Evolutionary conservation across 805 yeast genomes (phyloP), one percentile per base, ranked within the genome.

Genomic region (Lachancea lanzarotensis): DNA sequence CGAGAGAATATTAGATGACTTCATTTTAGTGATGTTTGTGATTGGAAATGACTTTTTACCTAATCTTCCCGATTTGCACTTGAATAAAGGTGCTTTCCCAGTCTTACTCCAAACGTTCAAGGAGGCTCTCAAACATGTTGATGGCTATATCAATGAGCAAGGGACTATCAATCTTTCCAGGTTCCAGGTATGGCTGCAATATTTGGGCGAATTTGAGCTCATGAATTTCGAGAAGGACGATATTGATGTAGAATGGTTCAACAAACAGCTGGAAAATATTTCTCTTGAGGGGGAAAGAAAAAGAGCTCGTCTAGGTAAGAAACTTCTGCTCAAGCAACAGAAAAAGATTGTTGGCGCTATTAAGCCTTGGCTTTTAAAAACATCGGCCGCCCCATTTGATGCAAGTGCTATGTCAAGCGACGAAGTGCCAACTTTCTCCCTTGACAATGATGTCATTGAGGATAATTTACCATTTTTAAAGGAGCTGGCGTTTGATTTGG

Each of bases 21-120:
- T 91, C 54, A 86, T 93, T 51, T 72, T 93, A 49, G 83, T 91
- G 56, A 78, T 88, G 82, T 90, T 87, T 60, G 95, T 93, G 49
- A 87, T 93, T 55, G 99, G 99, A 57, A 93, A 93, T 61, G 99
- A 93, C 74, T 93, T 93, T 80, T 75, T 93, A 59, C 98, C 99
- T 20, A 87, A 93, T 62, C 75, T 95, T 55, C 98, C 99, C 0
- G 95, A 90, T 65, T 73, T 93, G 54, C 90, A 87, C 62, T 75
- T 93, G 52, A 90, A 89, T 61, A 93, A 90, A 55, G 98, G 97
- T 54, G 98, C 98, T 0, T 85, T 93, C 70, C 96, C 98, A n/a
- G 75, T 89, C 26, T 73, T 93, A 57, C 72, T 93, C 54, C 87
- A 82, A 50, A 83, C 96, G 13, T 93, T 93, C 69, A 93, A 90